These are phyloP conservation scores for Botrytis cinerea DNA, from an alignment of 2,329 filamentous ascomycete species.

Conservation along the genomic window DNA sequence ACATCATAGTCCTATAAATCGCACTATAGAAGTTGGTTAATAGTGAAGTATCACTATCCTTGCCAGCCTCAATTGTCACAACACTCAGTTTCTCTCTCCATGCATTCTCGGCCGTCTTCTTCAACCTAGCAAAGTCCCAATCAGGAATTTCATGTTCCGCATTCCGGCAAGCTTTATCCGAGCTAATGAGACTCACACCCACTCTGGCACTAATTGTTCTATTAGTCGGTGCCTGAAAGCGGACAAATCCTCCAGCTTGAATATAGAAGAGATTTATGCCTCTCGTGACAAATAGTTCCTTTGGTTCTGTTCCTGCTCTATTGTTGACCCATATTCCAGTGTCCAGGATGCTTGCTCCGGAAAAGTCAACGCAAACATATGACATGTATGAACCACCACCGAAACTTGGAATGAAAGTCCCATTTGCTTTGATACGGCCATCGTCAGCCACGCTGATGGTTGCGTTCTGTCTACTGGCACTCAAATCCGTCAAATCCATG, in stretches of 20 bases:
- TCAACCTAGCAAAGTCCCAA: slow-evolving; percentile 62
- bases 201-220: slow-evolving; percentile 61
- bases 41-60: slow-evolving; percentile 52
- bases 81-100: slow-evolving; percentile 64
- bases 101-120: slow-evolving; percentile 53
- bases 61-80: slow-evolving; percentile 53
- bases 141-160: slow-evolving; percentile 67
- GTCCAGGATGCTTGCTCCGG: slow-evolving; percentile 56
- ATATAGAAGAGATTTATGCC: slow-evolving; percentile 55
- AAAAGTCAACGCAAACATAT: slow-evolving; percentile 69
- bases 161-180: slow-evolving; percentile 64
- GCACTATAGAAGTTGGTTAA: slow-evolving; percentile 68
- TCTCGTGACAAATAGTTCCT: slow-evolving; percentile 52
- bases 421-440: slow-evolving; percentile 63
- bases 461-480: slow-evolving; percentile 59
- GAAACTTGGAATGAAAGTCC: slow-evolving; percentile 64
- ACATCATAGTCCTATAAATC: slow-evolving; percentile 68
- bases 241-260: slow-evolving; percentile 62
- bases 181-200: slow-evolving; percentile 69
- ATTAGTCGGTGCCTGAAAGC: slow-evolving; percentile 53
- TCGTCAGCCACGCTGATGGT: slow-evolving; percentile 56
- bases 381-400: slow-evolving; percentile 59
- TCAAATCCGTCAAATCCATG: slow-evolving; percentile 65
- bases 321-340: slow-evolving; percentile 62
- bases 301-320: slow-evolving; percentile 50